Base-by-base conservation (phyloP, 2,329 filamentous ascomycete genomes). In the Penicillium paneum region DNA sequence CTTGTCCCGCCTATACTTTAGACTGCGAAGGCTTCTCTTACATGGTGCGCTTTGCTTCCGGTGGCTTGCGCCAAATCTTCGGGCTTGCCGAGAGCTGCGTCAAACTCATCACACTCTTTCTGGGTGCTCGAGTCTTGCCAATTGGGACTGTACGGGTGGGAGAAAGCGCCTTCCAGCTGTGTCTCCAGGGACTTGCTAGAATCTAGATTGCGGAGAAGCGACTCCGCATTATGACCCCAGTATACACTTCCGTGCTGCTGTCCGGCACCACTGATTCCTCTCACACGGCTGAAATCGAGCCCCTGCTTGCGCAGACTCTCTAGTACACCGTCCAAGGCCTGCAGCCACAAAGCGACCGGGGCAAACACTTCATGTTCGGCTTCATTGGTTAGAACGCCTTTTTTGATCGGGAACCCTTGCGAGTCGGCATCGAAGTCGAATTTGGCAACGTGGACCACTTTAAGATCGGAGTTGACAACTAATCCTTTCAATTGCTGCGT, bases 171-270 rank as follows among this genome's bases (percentile, higher is more conserved):
- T 10, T 78, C 76, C 26, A 97, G 78, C 76, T 96, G 91, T 56
- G 89, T 85, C 46, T 89, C 81, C 43, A 97, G 77, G 0, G 81
- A 76, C 69, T 82, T 83, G 19, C 74, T 74, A 3, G 81, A 69
- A 61, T 90, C 80, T 40, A 97, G 76, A 12, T 67, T 76, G 4
- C 71, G 75, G 40, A 97, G 80, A 40, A 88, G 67, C 8, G 73
- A 67, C 68, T 89, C 88, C 6, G 90, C 92, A 53, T 85, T 76
- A 41, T 78, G 72, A 55, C 83, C 88, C 93, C 93, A 97, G 77
- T 94, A 97, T 28, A 97, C 91, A 71, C 93, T 97, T 32, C 94
- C 94, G 74, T 97, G 94, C 79, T 99, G 94, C 82, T 97, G 95
- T 51, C 94, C 92, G 15, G 93, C 92, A 59, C 91, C 94, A 67